Evolutionary conservation across 441 rosid species (phyloP).

Genomic region (Hypseocharis bilobata): DNA sequence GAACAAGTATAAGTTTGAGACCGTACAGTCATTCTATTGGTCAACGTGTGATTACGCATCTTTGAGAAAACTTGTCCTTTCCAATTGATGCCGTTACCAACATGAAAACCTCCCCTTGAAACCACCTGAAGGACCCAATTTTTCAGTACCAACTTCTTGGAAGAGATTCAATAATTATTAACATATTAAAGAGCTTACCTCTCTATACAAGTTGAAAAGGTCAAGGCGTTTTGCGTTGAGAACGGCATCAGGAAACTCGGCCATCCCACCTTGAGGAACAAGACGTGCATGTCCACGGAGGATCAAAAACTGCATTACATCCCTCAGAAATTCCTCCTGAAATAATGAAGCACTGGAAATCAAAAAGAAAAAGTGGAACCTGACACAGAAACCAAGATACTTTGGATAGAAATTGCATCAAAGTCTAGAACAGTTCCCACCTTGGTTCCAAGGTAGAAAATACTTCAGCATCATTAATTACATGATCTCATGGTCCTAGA

Average conservation of each 20-base stretch:
- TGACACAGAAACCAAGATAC: too few relatives aligned
- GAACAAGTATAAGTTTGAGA: constrained; percentile 11
- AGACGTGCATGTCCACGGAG: constrained; percentile 90
- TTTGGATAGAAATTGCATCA: not conserved
- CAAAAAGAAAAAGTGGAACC: not conserved
- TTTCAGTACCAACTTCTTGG: constrained; percentile 11
- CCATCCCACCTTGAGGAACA: constrained; percentile 85
- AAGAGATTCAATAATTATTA: constrained; percentile 13
- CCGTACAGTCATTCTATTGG: constrained; percentile 93
- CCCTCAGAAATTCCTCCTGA: constrained; percentile 93
- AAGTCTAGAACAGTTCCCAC: not conserved
- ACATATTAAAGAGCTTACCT: constrained; percentile 40
- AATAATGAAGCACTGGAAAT: constrained; percentile 9
- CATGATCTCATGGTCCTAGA: not conserved
- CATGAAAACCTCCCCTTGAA: constrained; percentile 95
- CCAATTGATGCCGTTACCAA: constrained; percentile 98
- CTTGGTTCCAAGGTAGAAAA: not conserved
- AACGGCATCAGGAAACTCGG: constrained; percentile 92
- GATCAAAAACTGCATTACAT: constrained; percentile 82
- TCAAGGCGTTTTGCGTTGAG: constrained; percentile 92
- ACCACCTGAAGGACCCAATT: constrained; percentile 59
- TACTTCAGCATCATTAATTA: not conserved
- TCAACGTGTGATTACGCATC: constrained; percentile 94
- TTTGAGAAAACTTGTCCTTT: constrained; percentile 99
- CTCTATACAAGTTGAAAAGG: constrained; percentile 87